Evolutionary conservation across 106 monocot genomes (phyloP), one percentile per base, ranked within the genome.

Genomic region (Gastrodia elata): DNA sequence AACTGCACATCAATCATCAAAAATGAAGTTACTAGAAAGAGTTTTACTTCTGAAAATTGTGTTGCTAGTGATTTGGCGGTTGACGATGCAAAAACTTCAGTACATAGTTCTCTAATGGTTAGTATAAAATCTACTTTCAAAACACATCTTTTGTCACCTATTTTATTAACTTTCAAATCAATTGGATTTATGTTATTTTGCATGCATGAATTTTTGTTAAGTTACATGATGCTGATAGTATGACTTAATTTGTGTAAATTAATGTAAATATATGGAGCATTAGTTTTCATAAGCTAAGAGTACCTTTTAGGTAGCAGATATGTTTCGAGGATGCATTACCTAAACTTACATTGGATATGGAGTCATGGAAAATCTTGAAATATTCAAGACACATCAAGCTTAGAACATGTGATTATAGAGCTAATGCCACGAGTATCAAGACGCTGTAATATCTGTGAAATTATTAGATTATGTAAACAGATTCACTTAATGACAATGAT

Each of bases 1-100:
- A 79, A 71, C 25, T 98, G 88, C 82, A 88, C 81, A 55, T 71
- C 71, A 38, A 82, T 71, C 42, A 65, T 88, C 26, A 36, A 33
- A 37, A 70, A 48, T 68, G 74, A 75, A 68, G 74, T 44, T 32
- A 55, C 37, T 16, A 68, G 64, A 14, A 68, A 46, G 5, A 32
- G 4, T 73, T 55, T 13, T 68, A 22, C 33, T 18, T 16, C 25
- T 69, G 74, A 67, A 55, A 76, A 74, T 74, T 18, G 55, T 57
- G 40, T 76, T 65, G 68, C 64, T 71, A 28, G 37, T 48, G 77
- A 74, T 40, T 30, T 38, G 14, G 65, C 75, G 65, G 65, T 55
- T 64, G 48, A 64, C 39, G 52, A 67, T 44, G 68, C 65, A 49
- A 49, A 28, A 56, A 65, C 14, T 42, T 16, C 22, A 37, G 38